Evolutionary conservation across 106 monocot genomes (phyloP), one percentile per base, ranked within the genome.

Genomic region (Vanilla planifolia): DNA sequence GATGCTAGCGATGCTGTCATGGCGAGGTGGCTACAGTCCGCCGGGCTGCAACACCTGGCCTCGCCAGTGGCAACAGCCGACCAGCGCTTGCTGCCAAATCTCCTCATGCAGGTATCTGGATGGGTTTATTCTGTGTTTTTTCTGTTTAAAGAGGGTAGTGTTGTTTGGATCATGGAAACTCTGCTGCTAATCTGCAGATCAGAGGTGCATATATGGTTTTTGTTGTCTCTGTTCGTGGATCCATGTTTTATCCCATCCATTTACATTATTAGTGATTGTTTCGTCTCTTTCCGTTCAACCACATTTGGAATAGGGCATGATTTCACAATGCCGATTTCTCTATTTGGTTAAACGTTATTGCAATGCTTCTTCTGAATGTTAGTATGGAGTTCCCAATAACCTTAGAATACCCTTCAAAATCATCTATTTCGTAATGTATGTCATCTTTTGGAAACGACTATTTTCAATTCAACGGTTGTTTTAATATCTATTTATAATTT

Each of bases 21-120:
- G 80, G 72, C 83, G 8, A 67, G 85, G 66, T 92, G 91, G 91
- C 75, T 92, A 33, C 91, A 92, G 82, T 92, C 79, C 10, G 86
- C 91, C 10, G 91, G 91, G 13, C 66, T 92, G 52, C 91, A 92
- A 77, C 92, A 87, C 59, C 80, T 92, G 10, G 83, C 92, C 2
- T 86, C 90, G 20, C 82, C 85, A 19, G 61, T 73, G 27, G 75
- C 80, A 3, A 66, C 84, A 6, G 43, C 72, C 20, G 89, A 85
- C 56, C 81, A 82, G 56, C 65, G 81, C 20, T 4, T 68, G 3
- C 63, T 85, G n/a, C 75, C 80, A 30, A 74, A 71, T 63, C 79
- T 71, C 10, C 73, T 81, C 59, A 73, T 82, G 74, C 86, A 83
- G 81, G 92, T 92, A 68, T 27, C 0, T n/a, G 8, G 25, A 33